Conservation (phyloP, 306 rosid genomes). For the Erythrophleum fordii region DNA sequence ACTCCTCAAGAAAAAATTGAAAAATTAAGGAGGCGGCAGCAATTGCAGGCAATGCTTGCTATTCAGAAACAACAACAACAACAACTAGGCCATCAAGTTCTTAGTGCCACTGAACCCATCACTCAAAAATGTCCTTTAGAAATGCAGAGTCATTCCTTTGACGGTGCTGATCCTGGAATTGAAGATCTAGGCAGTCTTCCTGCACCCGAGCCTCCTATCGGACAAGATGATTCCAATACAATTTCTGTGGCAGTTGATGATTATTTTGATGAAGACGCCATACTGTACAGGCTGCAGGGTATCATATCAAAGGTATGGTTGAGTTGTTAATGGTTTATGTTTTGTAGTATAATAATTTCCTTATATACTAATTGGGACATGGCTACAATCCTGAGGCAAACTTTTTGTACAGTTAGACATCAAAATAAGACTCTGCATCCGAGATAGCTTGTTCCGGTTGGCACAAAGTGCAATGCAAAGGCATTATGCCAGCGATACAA, state of each 20-base stretch:
- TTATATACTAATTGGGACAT: conserved; percentile 44
- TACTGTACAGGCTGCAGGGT: conserved; percentile 74
- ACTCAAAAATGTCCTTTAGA: conserved; percentile 52
- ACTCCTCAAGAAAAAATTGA: conserved; percentile 96
- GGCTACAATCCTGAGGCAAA: conserved; percentile 55
- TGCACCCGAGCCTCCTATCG: conserved; percentile 52
- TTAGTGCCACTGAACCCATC: conserved; percentile 47
- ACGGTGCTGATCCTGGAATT: conserved; percentile 54
- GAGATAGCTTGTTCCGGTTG: conserved; percentile 92
- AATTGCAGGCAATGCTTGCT: conserved; percentile 97
- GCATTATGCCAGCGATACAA: conserved; percentile 63
- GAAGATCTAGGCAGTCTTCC: conserved; percentile 62
- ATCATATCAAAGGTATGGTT: conserved; percentile 73
- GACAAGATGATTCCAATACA: conserved; percentile 77
- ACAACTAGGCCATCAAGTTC: conserved; percentile 67
- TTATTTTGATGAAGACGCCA: conserved; percentile 66
- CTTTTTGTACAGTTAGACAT: conserved; percentile 80
- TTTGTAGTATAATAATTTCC: conserved; percentile 35
- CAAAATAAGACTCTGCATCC: conserved; percentile 70
- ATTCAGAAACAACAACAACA: conserved; percentile 80
- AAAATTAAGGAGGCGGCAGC: conserved; percentile 92
- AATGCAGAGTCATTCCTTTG: conserved; percentile 56
- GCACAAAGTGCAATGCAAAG: conserved; percentile 83
- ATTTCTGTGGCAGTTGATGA: conserved; percentile 57
- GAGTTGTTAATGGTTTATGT: conserved; percentile 41